Base-by-base conservation (phyloP, 2,329 filamentous ascomycete genomes). In the Chrysoporthe deuterocubensis region DNA sequence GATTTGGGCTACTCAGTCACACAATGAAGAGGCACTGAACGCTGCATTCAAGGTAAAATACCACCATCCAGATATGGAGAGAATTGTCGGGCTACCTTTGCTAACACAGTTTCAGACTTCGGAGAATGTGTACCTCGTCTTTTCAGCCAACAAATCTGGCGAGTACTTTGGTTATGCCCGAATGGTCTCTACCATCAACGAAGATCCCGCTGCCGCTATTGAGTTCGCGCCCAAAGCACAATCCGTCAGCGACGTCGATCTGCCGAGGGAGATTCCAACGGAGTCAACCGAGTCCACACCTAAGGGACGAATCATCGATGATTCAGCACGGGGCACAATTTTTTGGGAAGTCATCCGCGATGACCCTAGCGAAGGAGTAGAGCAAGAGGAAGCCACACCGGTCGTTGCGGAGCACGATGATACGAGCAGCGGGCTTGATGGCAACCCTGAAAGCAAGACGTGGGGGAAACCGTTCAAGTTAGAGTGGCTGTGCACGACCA, bases 71-170 rank as follows among this genome's bases (percentile, higher is more conserved):
- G 5, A 5, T 6, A 34, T 32, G n/a, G 13, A 60, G n/a, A 32
- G 3, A 16, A 75, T 84, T 74, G 4, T 18, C 67, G 72, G 69
- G 2, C 8, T 32, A 44, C 37, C 37, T 60, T 26, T 59, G 32
- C 42, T 66, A 16, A 56, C 18, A 13, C 16, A 2, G 14, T 42
- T 68, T 62, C 70, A 97, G 94, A 82, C 84, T 11, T 88, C 90
- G 16, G 92, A 96, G 64, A 92, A 91, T 74, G 94, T 98, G 1
- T 97, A 94, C 75, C 83, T 98, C 42, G 88, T 98, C 16, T 98
- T 98, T 78, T 98, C 95, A 1, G 95, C 95, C 14, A 98, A 98
- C 79, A 97, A 97, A 75, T 97, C 95, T 0, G 95, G 95, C 14
- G 95, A 97, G 78, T 98, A 97, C 76, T 97, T 96, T 79, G 95